Evolutionary conservation across 1,139 yeast genomes (phyloP).

Genomic region (Pichia sp.): DNA sequence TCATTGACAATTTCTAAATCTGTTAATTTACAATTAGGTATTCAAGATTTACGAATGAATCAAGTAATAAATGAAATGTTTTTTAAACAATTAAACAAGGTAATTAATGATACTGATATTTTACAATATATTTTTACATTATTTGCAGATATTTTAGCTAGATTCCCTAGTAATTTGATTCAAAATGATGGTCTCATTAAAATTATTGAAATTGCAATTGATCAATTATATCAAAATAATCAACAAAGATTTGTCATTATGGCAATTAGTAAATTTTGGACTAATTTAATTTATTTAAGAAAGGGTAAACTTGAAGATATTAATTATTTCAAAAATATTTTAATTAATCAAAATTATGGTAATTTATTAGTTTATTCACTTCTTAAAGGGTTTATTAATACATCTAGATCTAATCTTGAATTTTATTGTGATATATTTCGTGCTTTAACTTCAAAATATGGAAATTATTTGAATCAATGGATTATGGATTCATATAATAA

Average conservation of each 20-base stretch:
- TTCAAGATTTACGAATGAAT: conserved; percentile 6
- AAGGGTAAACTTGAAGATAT: conserved; percentile 48
- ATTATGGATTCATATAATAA: conserved; percentile 31
- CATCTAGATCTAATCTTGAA: conserved; percentile 59
- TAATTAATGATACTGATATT: conserved; percentile 47
- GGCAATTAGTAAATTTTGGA: conserved; percentile 63
- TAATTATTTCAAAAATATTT: conserved; percentile 31
- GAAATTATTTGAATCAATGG: conserved; percentile 45
- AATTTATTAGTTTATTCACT: conserved; percentile 32
- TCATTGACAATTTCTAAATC: conserved; percentile 26
- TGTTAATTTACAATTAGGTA: conserved; percentile 7
- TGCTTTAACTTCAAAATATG: conserved; percentile 46
- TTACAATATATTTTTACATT: conserved; percentile 40
- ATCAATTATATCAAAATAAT: conserved; percentile 37
- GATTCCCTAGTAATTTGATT: conserved; percentile 44
- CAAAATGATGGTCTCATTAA: conserved; percentile 31
- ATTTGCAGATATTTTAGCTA: conserved; percentile 42
- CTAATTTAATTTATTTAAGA: conserved; percentile 44
- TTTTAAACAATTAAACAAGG: conserved; percentile 28
- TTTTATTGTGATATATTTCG: conserved; percentile 51
- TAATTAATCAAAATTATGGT: conserved; percentile 38
- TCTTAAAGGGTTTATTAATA: conserved; percentile 31
- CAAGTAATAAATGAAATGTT: conserved; percentile 26
- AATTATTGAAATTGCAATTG: conserved; percentile 39
- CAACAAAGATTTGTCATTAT: conserved; percentile 63